Percentiles rank a stretch among this genome's conserved stretches.
These are phyloP conservation scores for Mitragyna speciosa DNA, from an alignment of 257 asterid species.

Conservation along the genomic window DNA sequence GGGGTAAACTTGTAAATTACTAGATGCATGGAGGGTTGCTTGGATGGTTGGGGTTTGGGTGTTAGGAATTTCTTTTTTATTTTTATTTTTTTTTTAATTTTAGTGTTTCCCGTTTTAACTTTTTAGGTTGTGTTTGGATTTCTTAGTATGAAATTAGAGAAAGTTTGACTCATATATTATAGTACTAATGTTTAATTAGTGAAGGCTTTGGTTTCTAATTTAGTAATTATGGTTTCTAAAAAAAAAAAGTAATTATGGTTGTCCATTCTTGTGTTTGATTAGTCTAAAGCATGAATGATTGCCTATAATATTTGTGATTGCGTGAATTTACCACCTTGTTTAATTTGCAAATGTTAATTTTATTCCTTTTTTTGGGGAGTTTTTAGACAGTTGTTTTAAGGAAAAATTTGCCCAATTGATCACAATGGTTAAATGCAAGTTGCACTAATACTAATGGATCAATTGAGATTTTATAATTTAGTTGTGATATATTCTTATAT, in stretches of 20 bases:
- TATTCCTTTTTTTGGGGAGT: too few relatives aligned
- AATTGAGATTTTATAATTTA: too few relatives aligned
- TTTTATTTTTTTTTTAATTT: neutral
- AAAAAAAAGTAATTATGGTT: neutral
- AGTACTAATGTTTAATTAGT: neutral
- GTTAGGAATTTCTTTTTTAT: neutral
- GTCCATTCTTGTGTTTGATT: neutral
- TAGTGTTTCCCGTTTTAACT: neutral
- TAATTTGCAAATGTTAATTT: neutral
- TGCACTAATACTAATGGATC: too few relatives aligned
- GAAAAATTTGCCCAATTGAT: too few relatives aligned
- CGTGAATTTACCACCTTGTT: neutral
- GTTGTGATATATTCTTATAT: too few relatives aligned
- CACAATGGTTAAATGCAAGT: too few relatives aligned
- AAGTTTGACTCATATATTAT: neutral
- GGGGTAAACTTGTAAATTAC: constrained; percentile 15
- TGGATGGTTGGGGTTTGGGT: neutral
- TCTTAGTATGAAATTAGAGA: neutral
- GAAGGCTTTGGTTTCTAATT: neutral
- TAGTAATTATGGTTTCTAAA: neutral
- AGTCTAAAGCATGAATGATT: neutral
- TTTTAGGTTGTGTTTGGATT: constrained; percentile 1
- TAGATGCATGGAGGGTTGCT: too few relatives aligned
- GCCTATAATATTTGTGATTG: neutral
- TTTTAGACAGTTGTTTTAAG: too few relatives aligned